phyloP scores from a whole-genome alignment of 345 rosid species.

The Citrus medica region DNA sequence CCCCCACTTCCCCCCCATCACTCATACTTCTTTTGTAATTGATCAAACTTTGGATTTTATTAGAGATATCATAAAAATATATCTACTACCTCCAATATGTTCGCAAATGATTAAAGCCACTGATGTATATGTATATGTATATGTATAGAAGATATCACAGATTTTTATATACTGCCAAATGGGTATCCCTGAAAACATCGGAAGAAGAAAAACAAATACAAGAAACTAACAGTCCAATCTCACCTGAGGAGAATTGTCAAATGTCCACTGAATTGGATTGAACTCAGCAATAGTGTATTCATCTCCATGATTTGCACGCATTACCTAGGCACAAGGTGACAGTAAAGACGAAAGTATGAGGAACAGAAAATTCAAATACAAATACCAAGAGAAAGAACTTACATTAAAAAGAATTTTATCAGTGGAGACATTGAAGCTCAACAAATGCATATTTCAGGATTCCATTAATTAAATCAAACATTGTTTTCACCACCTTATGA shows the following conservation, averaged over 20 bases:
- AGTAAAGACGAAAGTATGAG: not conserved
- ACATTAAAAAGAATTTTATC: not conserved
- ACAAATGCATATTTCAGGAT: too few relatives aligned
- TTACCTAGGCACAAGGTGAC: constrained; percentile 42
- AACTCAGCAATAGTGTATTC: constrained; percentile 67
- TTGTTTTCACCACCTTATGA: too few relatives aligned
- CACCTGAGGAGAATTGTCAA: constrained; percentile 55
- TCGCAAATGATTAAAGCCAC: not conserved
- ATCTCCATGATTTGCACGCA: constrained; percentile 36
- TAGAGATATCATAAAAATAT: too few relatives aligned
- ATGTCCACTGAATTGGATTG: constrained; percentile 71
- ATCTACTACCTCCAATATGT: too few relatives aligned
- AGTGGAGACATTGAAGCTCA: too few relatives aligned
- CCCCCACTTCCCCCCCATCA: too few relatives aligned
- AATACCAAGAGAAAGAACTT: not conserved
- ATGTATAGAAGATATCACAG: not conserved
- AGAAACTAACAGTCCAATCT: constrained; percentile 11
- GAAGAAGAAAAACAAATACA: not conserved
- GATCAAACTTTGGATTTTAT: too few relatives aligned
- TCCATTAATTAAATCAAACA: too few relatives aligned
- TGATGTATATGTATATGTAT: not conserved
- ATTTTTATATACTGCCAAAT: not conserved
- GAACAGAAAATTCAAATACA: not conserved
- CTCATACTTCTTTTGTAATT: too few relatives aligned
- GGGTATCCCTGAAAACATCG: not conserved